Evolutionary conservation across 2,329 filamentous ascomycete genomes (phyloP), one percentile per base, ranked within the genome.

Genomic region (Escovopsis sp.): DNA sequence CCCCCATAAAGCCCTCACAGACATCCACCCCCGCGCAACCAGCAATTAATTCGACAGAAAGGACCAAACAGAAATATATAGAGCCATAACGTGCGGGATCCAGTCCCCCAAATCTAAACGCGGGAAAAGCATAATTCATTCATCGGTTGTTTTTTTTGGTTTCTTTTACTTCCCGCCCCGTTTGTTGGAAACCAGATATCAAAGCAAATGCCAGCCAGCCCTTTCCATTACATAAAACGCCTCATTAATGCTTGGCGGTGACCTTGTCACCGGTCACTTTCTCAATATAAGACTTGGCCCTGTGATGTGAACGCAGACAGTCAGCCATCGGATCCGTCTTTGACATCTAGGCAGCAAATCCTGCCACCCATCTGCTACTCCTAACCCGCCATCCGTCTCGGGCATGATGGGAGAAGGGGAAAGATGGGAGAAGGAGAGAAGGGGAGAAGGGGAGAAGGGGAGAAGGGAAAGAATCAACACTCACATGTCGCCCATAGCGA

Each of bases 401-500:
- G 20, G 35, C 7, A 9, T n/a, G 36, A 32, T 37, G 13, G 9
- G 11, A 9, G 38, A 10, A 10, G n/a, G n/a, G n/a, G n/a, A 13
- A 11, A 35, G 35, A 10, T 37, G 13, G 9, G 11, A 9, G 38
- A 10, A 10, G n/a, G n/a, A n/a, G n/a, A 13, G 10, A 35, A 35
- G 9, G n/a, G n/a, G n/a, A n/a, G n/a, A n/a, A n/a, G n/a, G n/a
- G 31, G n/a, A 30, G 13, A 24, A 40, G 35, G n/a, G 15, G 34
- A 39, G 14, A 31, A 46, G 43, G 30, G 36, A 49, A 45, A 77
- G n/a, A n/a, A n/a, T n/a, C n/a, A n/a, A n/a, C n/a, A n/a, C 86
- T 72, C 68, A 93, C 87, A 94, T 88, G 69, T 96, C 91, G 67
- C 91, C 91, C 65, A 96, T 74, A 58, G 89, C 91, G 67, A 98